These are phyloP conservation scores for Ceratobasidium sp. DNA, from an alignment of 1,284 basidiomycete species.

Conservation along the genomic window DNA sequence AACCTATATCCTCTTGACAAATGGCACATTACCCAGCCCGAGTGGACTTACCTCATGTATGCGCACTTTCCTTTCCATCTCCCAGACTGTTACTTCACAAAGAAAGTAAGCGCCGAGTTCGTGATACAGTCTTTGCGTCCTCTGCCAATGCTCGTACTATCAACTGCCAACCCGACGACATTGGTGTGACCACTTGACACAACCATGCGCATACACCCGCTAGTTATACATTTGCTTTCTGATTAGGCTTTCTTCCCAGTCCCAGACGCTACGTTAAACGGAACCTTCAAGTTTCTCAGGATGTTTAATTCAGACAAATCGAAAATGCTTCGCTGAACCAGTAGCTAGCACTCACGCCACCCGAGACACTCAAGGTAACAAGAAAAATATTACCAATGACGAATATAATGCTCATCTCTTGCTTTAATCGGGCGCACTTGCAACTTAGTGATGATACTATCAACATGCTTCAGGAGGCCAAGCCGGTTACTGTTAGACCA, in stretches of 20 bases:
- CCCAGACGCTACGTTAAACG: constrained; percentile 73
- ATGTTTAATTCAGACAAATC: constrained; percentile 67
- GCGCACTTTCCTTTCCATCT: neutral
- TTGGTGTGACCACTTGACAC: constrained; percentile 58
- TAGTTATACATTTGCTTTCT: constrained; percentile 52
- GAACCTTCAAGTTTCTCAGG: constrained; percentile 69
- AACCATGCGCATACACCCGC: constrained; percentile 55
- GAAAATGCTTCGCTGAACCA: constrained; percentile 68
- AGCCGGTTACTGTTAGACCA: constrained; percentile 62
- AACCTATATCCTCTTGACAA: neutral
- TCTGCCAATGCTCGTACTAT: constrained; percentile 12
- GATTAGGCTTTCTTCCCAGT: constrained; percentile 64
- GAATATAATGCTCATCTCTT: neutral
- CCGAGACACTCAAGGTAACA: constrained; percentile 63
- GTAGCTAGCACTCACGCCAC: constrained; percentile 74
- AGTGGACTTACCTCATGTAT: constrained; percentile 52
- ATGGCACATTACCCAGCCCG: constrained; percentile 45
- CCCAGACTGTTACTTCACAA: neutral
- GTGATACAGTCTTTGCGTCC: constrained; percentile 48
- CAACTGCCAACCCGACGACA: constrained; percentile 54
- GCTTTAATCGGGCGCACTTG: constrained; percentile 58
- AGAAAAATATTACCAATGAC: neutral
- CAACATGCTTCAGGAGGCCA: constrained; percentile 63
- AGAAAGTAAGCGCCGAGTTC: constrained; percentile 63
- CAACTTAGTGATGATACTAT: constrained; percentile 65